Evolutionary conservation across 2,329 filamentous ascomycete species (phyloP).

Genomic region (Aspergillus calidoustus): DNA sequence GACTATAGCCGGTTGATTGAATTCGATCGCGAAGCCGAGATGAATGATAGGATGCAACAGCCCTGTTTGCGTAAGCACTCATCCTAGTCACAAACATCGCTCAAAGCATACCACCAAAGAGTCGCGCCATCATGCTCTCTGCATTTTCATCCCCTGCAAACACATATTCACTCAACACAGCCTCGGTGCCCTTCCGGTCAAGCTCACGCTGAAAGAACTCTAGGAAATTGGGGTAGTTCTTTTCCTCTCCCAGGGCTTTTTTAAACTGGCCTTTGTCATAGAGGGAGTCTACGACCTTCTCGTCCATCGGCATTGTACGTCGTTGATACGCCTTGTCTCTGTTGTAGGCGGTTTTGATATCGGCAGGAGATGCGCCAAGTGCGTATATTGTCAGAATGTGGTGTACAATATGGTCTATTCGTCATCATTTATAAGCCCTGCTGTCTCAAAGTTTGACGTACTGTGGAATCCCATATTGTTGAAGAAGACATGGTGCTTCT

Average conservation of each 20-base stretch:
- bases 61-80: slow-evolving; percentile 46
- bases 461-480: slow-evolving; percentile 75
- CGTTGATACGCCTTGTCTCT: slow-evolving; percentile 71
- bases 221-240: slow-evolving; percentile 75
- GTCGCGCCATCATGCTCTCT: slow-evolving; percentile 69
- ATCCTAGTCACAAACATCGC: not conserved
- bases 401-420: slow-evolving; percentile 75
- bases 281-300: slow-evolving; percentile 60
- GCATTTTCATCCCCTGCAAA: slow-evolving; percentile 69
- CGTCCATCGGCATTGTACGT: slow-evolving; percentile 52
- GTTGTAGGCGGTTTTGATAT: slow-evolving; percentile 68
- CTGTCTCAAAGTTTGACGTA: slow-evolving; percentile 25
- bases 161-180: slow-evolving; percentile 68
- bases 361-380: slow-evolving; percentile 66
- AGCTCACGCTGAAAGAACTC: slow-evolving; percentile 78
- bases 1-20: slow-evolving; percentile 77
- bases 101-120: slow-evolving; percentile 62
- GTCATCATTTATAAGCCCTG: not conserved
- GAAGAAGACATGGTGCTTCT: slow-evolving; percentile 77
- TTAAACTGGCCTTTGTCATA: slow-evolving; percentile 61
- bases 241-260: slow-evolving; percentile 64
- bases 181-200: slow-evolving; percentile 63
- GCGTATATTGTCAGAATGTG: slow-evolving; percentile 77
- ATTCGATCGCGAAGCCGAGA: slow-evolving; percentile 83
- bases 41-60: slow-evolving; percentile 83